A percentile compares a stretch with the other conserved stretches of the same genome.
phyloP scores from a whole-genome alignment of 805 yeast genomes.

The Pichia manshurica region DNA sequence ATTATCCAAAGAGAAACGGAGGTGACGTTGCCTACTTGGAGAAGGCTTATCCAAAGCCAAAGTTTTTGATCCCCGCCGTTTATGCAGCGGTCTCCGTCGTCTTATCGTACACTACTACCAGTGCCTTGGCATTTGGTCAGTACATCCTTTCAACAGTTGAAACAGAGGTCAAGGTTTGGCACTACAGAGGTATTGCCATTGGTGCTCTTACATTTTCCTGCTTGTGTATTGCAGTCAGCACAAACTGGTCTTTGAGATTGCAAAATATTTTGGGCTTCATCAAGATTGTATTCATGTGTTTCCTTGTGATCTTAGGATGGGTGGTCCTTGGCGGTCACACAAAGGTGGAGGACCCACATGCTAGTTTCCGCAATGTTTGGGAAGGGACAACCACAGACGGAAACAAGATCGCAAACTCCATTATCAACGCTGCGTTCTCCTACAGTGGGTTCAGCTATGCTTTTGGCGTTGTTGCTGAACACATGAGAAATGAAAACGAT shows the following conservation, averaged over 20 bases:
- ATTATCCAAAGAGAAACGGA: conserved; percentile 57
- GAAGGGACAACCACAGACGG: conserved; percentile 38
- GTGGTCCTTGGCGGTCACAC: conserved; percentile 74
- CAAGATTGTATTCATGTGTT: conserved; percentile 63
- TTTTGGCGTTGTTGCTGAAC: conserved; percentile 32
- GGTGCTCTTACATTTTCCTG: conserved; percentile 70
- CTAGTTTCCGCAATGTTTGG: conserved; percentile 34
- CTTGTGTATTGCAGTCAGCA: conserved; percentile 52
- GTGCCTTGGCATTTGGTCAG: conserved; percentile 74
- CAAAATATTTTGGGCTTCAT: conserved; percentile 65
- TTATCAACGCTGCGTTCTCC: conserved; percentile 39
- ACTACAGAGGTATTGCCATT: conserved; percentile 69
- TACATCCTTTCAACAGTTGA: conserved; percentile 73
- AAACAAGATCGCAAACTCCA: conserved; percentile 38
- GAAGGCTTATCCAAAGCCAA: conserved; percentile 62
- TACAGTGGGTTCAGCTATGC: conserved; percentile 39
- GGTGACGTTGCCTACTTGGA: conserved; percentile 83
- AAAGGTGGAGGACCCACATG: conserved; percentile 20
- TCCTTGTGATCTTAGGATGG: conserved; percentile 76
- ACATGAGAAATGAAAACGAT: conserved; percentile 33
- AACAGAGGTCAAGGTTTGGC: conserved; percentile 64
- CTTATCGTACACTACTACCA: conserved; percentile 83
- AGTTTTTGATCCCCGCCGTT: conserved; percentile 57
- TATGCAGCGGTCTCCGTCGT: conserved; percentile 68
- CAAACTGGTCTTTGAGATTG: conserved; percentile 60